Evolutionary conservation across 2,329 filamentous ascomycete species (phyloP).

Genomic region (Lasiodiplodia sp.): DNA sequence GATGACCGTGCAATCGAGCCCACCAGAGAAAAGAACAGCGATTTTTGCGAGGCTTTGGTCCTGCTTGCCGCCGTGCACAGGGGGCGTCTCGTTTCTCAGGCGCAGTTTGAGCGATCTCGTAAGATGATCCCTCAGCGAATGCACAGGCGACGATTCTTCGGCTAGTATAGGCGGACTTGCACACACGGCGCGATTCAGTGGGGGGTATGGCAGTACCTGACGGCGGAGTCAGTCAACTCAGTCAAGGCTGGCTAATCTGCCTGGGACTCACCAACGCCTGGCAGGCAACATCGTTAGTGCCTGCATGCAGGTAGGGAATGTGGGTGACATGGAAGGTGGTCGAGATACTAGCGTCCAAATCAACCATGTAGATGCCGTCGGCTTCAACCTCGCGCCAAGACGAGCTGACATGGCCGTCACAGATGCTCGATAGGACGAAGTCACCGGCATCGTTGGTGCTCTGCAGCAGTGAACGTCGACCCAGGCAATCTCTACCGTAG

Average conservation of each 20-base stretch:
- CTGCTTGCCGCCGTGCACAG: background rate
- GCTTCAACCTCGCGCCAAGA: conserved; percentile 83
- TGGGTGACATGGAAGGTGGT: background rate
- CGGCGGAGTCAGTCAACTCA: conserved; percentile 2
- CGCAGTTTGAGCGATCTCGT: conserved; percentile 27
- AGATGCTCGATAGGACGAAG: conserved; percentile 75
- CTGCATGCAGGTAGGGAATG: conserved; percentile 15
- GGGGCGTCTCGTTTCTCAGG: background rate
- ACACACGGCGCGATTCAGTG: conserved; percentile 14
- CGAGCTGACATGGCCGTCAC: conserved; percentile 54
- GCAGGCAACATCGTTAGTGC: no score
- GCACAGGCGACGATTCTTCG: conserved; percentile 43
- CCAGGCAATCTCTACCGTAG: conserved; percentile 87
- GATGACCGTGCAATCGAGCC: conserved; percentile 89
- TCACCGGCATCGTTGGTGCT: conserved; percentile 57
- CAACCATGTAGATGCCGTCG: conserved; percentile 77
- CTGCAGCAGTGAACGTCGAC: conserved; percentile 79
- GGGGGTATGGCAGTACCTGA: conserved; percentile 23
- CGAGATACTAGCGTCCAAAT: conserved; percentile 51
- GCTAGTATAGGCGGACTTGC: background rate
- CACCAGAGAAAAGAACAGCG: conserved; percentile 90
- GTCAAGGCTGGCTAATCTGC: background rate
- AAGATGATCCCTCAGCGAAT: conserved; percentile 42
- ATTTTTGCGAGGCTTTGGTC: conserved; percentile 58
- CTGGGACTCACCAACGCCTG: conserved; percentile 12